These are phyloP conservation scores for Marasmius sp. DNA, from an alignment of 1,284 basidiomycete genomes.

Conservation along the genomic window DNA sequence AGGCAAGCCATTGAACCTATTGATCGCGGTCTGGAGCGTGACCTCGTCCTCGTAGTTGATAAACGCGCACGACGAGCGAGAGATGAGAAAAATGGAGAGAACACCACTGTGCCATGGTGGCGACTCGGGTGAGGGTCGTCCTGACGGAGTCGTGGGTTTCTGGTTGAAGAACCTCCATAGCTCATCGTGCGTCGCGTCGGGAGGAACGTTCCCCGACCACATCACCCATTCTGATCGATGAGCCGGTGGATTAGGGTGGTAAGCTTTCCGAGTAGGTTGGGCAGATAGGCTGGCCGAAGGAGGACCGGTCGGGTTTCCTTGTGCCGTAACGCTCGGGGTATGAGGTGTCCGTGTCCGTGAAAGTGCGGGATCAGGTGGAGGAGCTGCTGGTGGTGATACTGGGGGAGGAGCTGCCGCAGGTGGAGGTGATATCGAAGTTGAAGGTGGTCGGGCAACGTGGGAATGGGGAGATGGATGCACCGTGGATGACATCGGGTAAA, in stretches of 20 bases:
- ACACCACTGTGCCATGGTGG: slow-evolving; percentile 36
- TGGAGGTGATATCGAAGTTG: background rate
- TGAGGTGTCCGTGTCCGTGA: background rate
- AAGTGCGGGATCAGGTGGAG: background rate
- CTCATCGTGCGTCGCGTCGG: slow-evolving; percentile 85
- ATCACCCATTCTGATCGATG: slow-evolving; percentile 91
- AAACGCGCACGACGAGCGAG: slow-evolving; percentile 91
- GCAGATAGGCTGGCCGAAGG: too few relatives aligned
- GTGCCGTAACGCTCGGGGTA: too few relatives aligned
- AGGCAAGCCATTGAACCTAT: slow-evolving; percentile 68
- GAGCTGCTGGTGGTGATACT: slow-evolving; percentile 7
- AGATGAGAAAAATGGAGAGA: slow-evolving; percentile 88
- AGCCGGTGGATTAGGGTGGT: slow-evolving; percentile 67
- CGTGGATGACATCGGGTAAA: slow-evolving; percentile 52
- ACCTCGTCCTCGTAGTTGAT: slow-evolving; percentile 79
- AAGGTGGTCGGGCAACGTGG: slow-evolving; percentile 4
- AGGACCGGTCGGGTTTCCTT: too few relatives aligned
- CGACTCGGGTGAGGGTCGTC: slow-evolving; percentile 10
- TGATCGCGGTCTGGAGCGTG: slow-evolving; percentile 69
- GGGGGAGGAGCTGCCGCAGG: background rate
- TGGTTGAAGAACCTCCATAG: slow-evolving; percentile 84
- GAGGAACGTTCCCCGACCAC: slow-evolving; percentile 92
- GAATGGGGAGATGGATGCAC: background rate
- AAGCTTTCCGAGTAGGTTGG: slow-evolving; percentile 36
- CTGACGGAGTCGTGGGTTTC: slow-evolving; percentile 20